These are phyloP conservation scores for Beta macrorhiza DNA, from an alignment of 179 eudicot genomes.

Conservation along the genomic window DNA sequence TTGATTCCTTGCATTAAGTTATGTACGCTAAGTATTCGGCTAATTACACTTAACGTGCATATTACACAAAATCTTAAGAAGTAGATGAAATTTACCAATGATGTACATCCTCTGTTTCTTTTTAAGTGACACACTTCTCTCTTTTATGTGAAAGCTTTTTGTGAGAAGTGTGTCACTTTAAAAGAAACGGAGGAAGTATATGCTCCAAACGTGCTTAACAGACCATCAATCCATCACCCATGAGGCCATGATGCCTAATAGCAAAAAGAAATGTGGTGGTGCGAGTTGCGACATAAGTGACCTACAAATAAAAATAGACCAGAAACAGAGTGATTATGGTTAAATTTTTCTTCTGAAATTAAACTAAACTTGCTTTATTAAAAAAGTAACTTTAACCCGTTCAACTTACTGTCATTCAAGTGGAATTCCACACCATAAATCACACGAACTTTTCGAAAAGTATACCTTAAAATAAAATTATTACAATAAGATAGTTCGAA, in stretches of 20 bases:
- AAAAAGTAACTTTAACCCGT: background rate
- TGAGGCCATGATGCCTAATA: background rate
- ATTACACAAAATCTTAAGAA: background rate
- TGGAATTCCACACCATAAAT: conserved; percentile 30
- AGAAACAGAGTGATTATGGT: background rate
- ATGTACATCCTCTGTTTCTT: too few species aligned
- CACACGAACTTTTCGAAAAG: conserved; percentile 19
- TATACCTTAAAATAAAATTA: background rate
- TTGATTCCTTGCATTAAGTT: too few species aligned
- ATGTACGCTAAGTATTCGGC: too few species aligned
- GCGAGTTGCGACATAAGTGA: background rate
- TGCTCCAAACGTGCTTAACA: background rate
- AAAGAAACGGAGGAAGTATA: too few species aligned
- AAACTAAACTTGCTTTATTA: background rate
- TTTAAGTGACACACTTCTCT: too few species aligned
- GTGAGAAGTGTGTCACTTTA: too few species aligned
- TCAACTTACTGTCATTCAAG: conserved; percentile 17
- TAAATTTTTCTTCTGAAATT: background rate
- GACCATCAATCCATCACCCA: background rate
- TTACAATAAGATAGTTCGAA: background rate
- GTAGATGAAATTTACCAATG: background rate
- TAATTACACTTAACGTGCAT: too few species aligned
- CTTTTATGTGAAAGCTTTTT: too few species aligned
- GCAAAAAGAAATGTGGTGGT: background rate
- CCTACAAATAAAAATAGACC: background rate